Base-by-base conservation (phyloP, 2,329 filamentous ascomycete species). In the Microdochium paspali region DNA sequence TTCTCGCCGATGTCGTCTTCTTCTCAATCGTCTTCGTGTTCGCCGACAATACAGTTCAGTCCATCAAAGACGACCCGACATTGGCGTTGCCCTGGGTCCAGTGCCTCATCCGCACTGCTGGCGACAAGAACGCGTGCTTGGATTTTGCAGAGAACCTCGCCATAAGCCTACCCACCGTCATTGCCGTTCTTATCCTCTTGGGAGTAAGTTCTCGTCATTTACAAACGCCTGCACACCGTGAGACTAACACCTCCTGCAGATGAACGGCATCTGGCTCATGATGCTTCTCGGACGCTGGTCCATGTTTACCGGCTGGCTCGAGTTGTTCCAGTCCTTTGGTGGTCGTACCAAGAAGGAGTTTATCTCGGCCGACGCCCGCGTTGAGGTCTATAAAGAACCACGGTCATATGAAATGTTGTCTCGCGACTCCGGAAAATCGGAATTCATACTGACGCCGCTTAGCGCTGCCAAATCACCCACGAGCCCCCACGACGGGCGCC, bases 21-120 rank as follows among this genome's bases (percentile, higher is more conserved):
- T 96, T 97, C 66, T 84, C 90, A 2, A 74, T 95, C 43, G 78
- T 95, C 47, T 97, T 97, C 61, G 84, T 97, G 44, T 87, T 88
- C 61, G 79, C 95, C 60, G 87, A 95, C 65, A 84, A 84, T 56
- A 77, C 85, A 21, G 76, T 87, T 12, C 68, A 79, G 46, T 76
- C 77, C 3, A 66, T 77, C 20, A 73, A 77, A 32, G 73, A 80
- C 30, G 59, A 84, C 46, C 69, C 70, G 1, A 53, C 25, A 1
- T 74, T 79, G 24, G 79, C 84, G 2, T 51, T 66, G 30, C 72
- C 75, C 3, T 97, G 88, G 87, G 63, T 94, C 1, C 10, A 61
- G 0, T 98, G 93, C 59, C 73, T 98, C n/a, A 68, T 76, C 1
- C 23, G 57, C 1, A 69, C 70, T 21, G 62, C 68, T 0, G 79